phyloP scores from a whole-genome alignment of 129 eudicot genomes.

The Helichrysum umbraculigerum region DNA sequence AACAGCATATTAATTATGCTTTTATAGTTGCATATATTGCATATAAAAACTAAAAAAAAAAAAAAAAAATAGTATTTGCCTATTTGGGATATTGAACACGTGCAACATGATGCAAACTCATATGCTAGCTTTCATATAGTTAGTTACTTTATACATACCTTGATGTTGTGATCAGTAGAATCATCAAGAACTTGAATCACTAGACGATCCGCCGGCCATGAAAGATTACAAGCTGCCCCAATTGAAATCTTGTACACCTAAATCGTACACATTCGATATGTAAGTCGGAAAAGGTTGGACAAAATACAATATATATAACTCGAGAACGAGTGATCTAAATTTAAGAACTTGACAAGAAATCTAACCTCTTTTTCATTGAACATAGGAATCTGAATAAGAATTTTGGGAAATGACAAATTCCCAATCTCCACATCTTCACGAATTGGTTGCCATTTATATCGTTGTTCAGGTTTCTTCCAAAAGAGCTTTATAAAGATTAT shows the following conservation, averaged over 20 bases:
- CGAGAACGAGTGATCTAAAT: background rate
- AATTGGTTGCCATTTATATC: constrained; percentile 70
- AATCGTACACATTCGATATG: constrained; percentile 7
- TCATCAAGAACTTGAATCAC: constrained; percentile 98
- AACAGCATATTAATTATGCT: no score
- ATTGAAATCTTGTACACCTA: constrained; percentile 97
- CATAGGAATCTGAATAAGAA: constrained; percentile 87
- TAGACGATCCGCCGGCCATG: constrained; percentile 90
- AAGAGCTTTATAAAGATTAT: constrained; percentile 61
- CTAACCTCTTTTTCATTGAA: constrained; percentile 87
- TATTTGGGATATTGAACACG: no score
- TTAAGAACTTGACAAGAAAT: background rate
- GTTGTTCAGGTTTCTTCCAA: constrained; percentile 69
- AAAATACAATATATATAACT: background rate
- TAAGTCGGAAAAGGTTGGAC: background rate
- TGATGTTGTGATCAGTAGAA: constrained; percentile 69
- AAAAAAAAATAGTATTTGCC: no score
- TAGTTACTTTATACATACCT: constrained; percentile 43
- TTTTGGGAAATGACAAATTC: constrained; percentile 50
- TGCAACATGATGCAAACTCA: no score
- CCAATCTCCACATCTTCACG: constrained; percentile 65
- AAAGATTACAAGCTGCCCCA: constrained; percentile 83
- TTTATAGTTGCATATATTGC: no score
- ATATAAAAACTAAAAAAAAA: no score
- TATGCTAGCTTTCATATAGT: background rate